A percentile compares a stretch with the other conserved stretches of the same genome.
These are phyloP conservation scores for Dunaliella sp. DNA, from an alignment of 139 green algal genomes.

Conservation along the genomic window DNA sequence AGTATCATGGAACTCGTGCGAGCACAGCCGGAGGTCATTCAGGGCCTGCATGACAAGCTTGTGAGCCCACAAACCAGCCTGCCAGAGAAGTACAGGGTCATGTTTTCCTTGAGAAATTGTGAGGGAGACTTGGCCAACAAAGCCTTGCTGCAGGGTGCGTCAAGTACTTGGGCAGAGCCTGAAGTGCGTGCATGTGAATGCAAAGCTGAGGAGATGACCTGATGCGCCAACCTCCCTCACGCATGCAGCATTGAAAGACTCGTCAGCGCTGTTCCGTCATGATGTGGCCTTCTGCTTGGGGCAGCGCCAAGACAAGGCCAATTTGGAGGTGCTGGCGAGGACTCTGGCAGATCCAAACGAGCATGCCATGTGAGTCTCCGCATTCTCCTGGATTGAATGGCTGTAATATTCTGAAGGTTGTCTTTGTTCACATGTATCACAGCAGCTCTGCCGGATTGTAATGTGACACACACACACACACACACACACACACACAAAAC, in stretches of 20 bases:
- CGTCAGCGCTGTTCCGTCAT: slow-evolving; percentile 81
- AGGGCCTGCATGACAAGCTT: slow-evolving; percentile 54
- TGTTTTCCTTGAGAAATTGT: slow-evolving; percentile 80
- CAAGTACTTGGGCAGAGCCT: too few species aligned
- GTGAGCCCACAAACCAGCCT: slow-evolving; percentile 42
- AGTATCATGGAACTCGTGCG: too few species aligned
- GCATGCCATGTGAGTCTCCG: slow-evolving; percentile 72
- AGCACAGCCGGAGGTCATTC: background rate
- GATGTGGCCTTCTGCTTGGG: slow-evolving; percentile 91
- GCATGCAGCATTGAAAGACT: slow-evolving; percentile 65
- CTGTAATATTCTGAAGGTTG: too few species aligned
- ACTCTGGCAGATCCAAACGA: slow-evolving; percentile 62
- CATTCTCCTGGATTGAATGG: too few species aligned
- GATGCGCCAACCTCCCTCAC: background rate
- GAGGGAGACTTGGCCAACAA: slow-evolving; percentile 48
- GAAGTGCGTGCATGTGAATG: background rate
- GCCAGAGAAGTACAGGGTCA: slow-evolving; percentile 73
- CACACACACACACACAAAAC: too few species aligned
- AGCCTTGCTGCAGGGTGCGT: slow-evolving; percentile 59
- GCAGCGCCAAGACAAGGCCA: slow-evolving; percentile 77
- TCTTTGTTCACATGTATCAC: too few species aligned
- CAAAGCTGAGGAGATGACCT: background rate
- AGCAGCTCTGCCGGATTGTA: too few species aligned
- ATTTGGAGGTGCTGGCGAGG: slow-evolving; percentile 53
- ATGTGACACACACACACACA: too few species aligned